Percentiles rank a stretch among this genome's conserved stretches.
Conservation (phyloP, 805 yeast species). For the Lipomyces sp. region DNA sequence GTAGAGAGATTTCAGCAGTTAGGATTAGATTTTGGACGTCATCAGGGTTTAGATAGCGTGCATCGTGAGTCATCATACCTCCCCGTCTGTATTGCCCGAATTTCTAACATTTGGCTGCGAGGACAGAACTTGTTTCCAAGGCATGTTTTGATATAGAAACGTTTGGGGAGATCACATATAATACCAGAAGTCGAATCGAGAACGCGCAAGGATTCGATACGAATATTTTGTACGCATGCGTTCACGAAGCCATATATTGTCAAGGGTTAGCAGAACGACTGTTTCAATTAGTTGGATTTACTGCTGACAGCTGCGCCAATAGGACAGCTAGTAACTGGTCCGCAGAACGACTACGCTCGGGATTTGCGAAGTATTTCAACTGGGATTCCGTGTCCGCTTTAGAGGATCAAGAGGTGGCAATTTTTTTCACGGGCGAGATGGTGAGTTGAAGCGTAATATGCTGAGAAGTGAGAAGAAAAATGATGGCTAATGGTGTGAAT, state of each 20-base stretch:
- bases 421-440: conserved; percentile 56
- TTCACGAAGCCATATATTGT: conserved; percentile 58
- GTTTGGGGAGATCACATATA: conserved; percentile 42
- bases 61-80: conserved; percentile 36
- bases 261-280: no score
- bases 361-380: conserved; percentile 39
- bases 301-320: no score
- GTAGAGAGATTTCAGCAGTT: conserved; percentile 53
- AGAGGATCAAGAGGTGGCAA: conserved; percentile 26
- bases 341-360: conserved; percentile 40
- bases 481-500: not conserved
- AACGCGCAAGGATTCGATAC: conserved; percentile 48
- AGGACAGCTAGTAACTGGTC: conserved; percentile 46
- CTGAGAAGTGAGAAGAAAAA: no score
- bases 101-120: not conserved
- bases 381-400: conserved; percentile 5
- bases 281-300: no score
- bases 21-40: conserved; percentile 51
- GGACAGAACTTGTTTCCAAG: conserved; percentile 40
- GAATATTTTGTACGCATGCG: conserved; percentile 52
- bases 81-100: not conserved
- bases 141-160: conserved; percentile 42
- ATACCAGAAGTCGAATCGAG: conserved; percentile 40
- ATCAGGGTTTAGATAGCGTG: conserved; percentile 49
- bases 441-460: conserved; percentile 2